A percentile compares a stretch with the other conserved stretches of the same genome.
phyloP scores from a whole-genome alignment of 2,329 filamentous ascomycete genomes.

The Lomentospora prolificans region DNA sequence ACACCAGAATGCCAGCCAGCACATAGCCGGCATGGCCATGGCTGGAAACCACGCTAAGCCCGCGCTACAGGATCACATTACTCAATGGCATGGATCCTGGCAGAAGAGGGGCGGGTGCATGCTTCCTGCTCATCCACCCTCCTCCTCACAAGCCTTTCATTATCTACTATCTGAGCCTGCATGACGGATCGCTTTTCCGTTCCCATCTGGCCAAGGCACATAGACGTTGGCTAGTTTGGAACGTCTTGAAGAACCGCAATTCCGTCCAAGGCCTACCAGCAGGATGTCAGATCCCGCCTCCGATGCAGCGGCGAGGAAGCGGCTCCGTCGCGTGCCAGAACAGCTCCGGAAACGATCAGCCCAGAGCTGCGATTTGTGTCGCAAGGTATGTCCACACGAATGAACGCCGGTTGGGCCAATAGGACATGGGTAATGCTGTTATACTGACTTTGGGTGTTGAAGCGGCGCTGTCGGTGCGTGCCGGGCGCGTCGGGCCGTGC shows the following conservation, averaged over 20 bases:
- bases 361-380: slow-evolving; percentile 26
- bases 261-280: neutral
- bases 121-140: too few species aligned
- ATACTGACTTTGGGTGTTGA: neutral
- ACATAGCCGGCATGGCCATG: too few species aligned
- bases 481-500: slow-evolving; percentile 18
- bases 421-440: too few species aligned
- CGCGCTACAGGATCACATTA: too few species aligned
- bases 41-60: too few species aligned
- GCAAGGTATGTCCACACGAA: slow-evolving; percentile 18
- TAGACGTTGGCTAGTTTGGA: neutral
- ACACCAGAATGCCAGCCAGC: too few species aligned
- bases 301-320: slow-evolving; percentile 17
- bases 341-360: slow-evolving; percentile 24
- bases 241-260: neutral
- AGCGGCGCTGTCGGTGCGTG: slow-evolving; percentile 26
- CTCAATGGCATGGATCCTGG: too few species aligned
- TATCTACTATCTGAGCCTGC: too few species aligned
- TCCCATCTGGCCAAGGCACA: neutral
- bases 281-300: neutral
- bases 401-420: too few species aligned
- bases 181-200: too few species aligned
- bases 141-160: too few species aligned
- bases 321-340: slow-evolving; percentile 23
- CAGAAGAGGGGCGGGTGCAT: too few species aligned